Evolutionary conservation across 2,329 filamentous ascomycete species (phyloP).

Genomic region (Hypoxylon rubiginosum): DNA sequence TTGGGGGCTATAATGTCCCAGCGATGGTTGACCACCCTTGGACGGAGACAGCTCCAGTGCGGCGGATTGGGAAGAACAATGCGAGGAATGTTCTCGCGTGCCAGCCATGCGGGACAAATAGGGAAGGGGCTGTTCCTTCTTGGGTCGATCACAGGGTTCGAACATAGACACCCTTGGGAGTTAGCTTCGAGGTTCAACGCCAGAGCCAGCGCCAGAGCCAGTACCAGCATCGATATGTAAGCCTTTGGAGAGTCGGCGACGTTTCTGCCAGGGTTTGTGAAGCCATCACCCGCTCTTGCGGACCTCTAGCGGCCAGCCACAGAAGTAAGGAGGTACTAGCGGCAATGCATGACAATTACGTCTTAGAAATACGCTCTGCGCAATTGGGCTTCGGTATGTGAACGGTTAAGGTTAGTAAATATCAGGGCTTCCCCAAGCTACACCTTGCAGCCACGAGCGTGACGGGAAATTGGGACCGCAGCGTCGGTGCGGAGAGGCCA

Average conservation of each 20-base stretch:
- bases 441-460: constrained; percentile 28
- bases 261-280: constrained; percentile 29
- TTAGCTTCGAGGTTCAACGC: constrained; percentile 16
- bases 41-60: constrained; percentile 25
- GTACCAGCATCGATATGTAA: constrained; percentile 22
- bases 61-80: constrained; percentile 28
- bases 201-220: constrained; percentile 9
- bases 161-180: constrained; percentile 12
- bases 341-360: constrained; percentile 32
- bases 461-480: constrained; percentile 40
- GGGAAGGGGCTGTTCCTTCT: constrained; percentile 18
- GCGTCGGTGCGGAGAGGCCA: constrained; percentile 40
- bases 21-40: constrained; percentile 14
- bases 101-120: constrained; percentile 22
- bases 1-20: constrained; percentile 14
- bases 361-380: constrained; percentile 22
- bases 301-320: constrained; percentile 29
- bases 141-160: constrained; percentile 28
- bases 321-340: constrained; percentile 33
- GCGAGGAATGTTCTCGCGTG: constrained; percentile 25
- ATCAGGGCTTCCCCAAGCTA: constrained; percentile 22
- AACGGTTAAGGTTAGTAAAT: neutral
- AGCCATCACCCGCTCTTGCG: constrained; percentile 32
- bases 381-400: constrained; percentile 16
- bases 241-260: constrained; percentile 13